These are phyloP conservation scores for Collybia mongolica DNA, from an alignment of 768 basidiomycete species.

Conservation along the genomic window DNA sequence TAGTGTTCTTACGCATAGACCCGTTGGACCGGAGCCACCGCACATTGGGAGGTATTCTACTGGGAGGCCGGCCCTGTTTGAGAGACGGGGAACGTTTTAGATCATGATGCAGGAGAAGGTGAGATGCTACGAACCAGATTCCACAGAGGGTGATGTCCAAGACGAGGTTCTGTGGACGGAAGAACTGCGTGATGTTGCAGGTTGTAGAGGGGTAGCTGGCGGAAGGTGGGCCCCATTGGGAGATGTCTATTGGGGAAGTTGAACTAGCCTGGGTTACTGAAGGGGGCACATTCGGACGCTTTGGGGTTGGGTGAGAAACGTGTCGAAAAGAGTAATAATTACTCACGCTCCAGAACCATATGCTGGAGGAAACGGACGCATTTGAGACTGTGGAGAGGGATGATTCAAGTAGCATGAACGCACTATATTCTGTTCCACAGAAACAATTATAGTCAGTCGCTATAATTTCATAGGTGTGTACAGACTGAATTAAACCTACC, in stretches of 20 bases:
- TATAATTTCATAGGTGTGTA: not conserved
- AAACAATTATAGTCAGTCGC: not conserved
- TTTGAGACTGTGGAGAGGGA: not conserved
- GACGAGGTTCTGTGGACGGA: conserved; percentile 45
- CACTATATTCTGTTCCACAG: conserved; percentile 22
- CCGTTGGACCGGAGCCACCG: conserved; percentile 29
- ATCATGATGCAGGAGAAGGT: not conserved
- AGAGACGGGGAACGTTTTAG: not conserved
- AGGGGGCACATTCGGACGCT: conserved; percentile 36
- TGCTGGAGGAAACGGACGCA: conserved; percentile 21
- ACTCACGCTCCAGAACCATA: conserved; percentile 50
- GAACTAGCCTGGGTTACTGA: conserved; percentile 29
- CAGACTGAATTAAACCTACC: conserved; percentile 13
- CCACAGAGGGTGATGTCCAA: conserved; percentile 58
- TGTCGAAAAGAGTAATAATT: too few species aligned
- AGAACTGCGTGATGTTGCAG: conserved; percentile 41
- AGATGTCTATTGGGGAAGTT: conserved; percentile 30
- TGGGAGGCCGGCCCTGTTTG: conserved; percentile 45
- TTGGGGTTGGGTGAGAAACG: conserved; percentile 10
- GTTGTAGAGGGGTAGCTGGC: conserved; percentile 36
- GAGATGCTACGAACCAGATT: conserved; percentile 29
- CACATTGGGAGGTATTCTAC: conserved; percentile 37
- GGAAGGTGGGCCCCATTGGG: conserved; percentile 42
- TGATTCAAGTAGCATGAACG: conserved; percentile 3
- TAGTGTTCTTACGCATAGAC: conserved; percentile 29